Evolutionary conservation across 169 alveolate species (phyloP), one percentile per base, ranked within the genome.

Genomic region (Sarcocystis neurona): DNA sequence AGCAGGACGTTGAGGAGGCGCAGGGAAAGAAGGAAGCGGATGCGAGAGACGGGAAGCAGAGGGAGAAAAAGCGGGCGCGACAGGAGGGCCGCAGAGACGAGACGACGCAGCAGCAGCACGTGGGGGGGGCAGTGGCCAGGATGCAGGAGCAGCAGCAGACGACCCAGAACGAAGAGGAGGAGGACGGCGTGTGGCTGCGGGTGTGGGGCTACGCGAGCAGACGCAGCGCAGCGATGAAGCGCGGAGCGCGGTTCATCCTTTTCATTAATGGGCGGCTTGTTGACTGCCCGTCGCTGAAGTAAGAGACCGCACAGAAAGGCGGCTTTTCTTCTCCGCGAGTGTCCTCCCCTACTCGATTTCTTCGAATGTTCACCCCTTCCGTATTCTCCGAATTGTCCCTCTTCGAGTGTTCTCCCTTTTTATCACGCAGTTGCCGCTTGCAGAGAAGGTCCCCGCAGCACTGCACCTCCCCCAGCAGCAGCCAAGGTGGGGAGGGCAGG

Each of bases 261-360:
- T 99, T 98, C 94, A 97, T 99, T 75, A 99, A 99, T 94, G 97
- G 97, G 89, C 90, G 99, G 75, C 96, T 97, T 43, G 99, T 99
- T 0, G 98, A 97, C 91, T 88, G 93, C 92, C 90, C 94, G 89
- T 63, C 96, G 79, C 93, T 97, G 90, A 85, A 94, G 93, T 60
- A 79, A 15, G 93, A 60, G n/a, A n/a, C n/a, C n/a, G n/a, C n/a
- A n/a, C n/a, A n/a, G n/a, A n/a, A n/a, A n/a, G n/a, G n/a, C n/a
- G n/a, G n/a, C n/a, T n/a, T n/a, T n/a, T n/a, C n/a, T n/a, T n/a
- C n/a, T n/a, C n/a, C n/a, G n/a, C n/a, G n/a, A n/a, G n/a, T n/a
- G n/a, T n/a, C n/a, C n/a, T n/a, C n/a, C n/a, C n/a, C n/a, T n/a
- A n/a, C n/a, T n/a, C n/a, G n/a, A n/a, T n/a, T n/a, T n/a, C n/a